A percentile compares a stretch with the other conserved stretches of the same genome.
phyloP scores from a whole-genome alignment of 1,139 yeast species.

The Pichia sp. region DNA sequence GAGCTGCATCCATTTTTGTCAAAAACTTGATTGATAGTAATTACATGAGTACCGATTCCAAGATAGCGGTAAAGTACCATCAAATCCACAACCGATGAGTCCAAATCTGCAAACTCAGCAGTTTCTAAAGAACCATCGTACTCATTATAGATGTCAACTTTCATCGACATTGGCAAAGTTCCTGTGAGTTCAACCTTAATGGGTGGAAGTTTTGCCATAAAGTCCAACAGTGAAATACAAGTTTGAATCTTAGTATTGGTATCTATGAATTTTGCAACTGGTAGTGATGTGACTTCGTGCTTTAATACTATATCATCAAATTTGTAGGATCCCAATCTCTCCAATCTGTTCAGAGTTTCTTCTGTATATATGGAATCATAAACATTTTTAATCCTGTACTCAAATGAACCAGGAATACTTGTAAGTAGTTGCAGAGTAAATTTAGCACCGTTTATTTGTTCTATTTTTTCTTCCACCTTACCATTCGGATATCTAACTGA shows the following conservation, averaged over 20 bases:
- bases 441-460: conserved; percentile 49
- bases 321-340: conserved; percentile 25
- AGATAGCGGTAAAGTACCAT: conserved; percentile 26
- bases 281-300: conserved; percentile 61
- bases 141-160: conserved; percentile 27
- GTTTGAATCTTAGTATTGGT: conserved; percentile 35
- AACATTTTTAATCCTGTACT: conserved; percentile 56
- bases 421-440: conserved; percentile 34
- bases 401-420: conserved; percentile 49
- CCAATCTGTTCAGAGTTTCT: conserved; percentile 34
- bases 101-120: conserved; percentile 20
- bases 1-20: conserved; percentile 71
- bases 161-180: conserved; percentile 50
- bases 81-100: conserved; percentile 22
- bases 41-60: conserved; percentile 49
- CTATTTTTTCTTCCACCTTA: conserved; percentile 37
- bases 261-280: conserved; percentile 39
- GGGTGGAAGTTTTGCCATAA: conserved; percentile 38
- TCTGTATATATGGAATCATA: conserved; percentile 64
- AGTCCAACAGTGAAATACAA: conserved; percentile 50
- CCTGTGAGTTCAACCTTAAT: conserved; percentile 58
- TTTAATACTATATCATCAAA: conserved; percentile 42
- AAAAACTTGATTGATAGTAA: conserved; percentile 50
- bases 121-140: conserved; percentile 23
- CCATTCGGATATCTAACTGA: conserved; percentile 61